phyloP scores from a whole-genome alignment of 495 filamentous ascomycete genomes.

The Penicillium alfredii region DNA sequence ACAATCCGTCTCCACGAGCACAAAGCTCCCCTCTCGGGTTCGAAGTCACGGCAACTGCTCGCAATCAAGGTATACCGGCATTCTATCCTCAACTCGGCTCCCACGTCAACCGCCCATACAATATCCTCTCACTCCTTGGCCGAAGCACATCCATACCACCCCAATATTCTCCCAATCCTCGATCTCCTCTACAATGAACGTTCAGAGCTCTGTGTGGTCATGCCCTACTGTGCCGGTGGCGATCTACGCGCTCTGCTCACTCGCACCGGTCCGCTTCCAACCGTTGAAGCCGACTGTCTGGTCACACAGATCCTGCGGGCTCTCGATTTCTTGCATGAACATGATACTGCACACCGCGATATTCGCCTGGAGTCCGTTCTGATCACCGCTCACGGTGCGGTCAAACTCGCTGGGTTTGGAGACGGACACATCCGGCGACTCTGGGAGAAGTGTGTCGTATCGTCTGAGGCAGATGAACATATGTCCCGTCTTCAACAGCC shows the following conservation, averaged over 20 bases:
- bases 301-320: conserved; percentile 96
- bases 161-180: conserved; percentile 89
- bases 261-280: conserved; percentile 62
- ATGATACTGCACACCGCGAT: conserved; percentile 88
- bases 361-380: conserved; percentile 94
- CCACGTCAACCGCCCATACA: conserved; percentile 72
- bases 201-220: conserved; percentile 92
- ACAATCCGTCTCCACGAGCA: conserved; percentile 24
- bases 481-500: neutral
- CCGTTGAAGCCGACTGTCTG: conserved; percentile 83
- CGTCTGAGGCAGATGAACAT: conserved; percentile 1
- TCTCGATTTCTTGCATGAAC: conserved; percentile 93
- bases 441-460: conserved; percentile 12
- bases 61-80: conserved; percentile 93
- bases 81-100: conserved; percentile 70
- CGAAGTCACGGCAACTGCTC: conserved; percentile 55
- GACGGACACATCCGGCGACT: conserved; percentile 65
- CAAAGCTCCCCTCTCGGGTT: conserved; percentile 1
- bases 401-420: conserved; percentile 95
- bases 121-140: conserved; percentile 80
- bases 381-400: conserved; percentile 75
- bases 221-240: conserved; percentile 92
- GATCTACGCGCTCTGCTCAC: conserved; percentile 86
- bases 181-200: conserved; percentile 88
- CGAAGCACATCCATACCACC: conserved; percentile 64